Base-by-base conservation (phyloP, 352 stramenopile species). In the Blastocystis sp. region DNA sequence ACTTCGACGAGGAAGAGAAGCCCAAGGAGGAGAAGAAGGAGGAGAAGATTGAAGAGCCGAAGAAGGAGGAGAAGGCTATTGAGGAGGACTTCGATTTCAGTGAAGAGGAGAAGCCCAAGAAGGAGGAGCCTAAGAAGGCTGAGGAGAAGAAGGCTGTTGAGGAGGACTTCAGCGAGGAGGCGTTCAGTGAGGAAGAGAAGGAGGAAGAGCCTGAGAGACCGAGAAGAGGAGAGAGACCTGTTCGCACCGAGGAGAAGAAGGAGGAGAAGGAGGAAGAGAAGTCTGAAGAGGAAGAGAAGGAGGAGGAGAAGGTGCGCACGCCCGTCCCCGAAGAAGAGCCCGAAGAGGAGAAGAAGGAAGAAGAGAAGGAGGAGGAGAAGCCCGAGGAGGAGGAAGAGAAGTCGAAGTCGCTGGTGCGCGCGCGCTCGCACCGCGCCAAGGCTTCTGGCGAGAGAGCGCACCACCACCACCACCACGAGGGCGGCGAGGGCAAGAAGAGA, bases 1-100 rank as follows among this genome's bases (percentile, higher is more conserved):
- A 82, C 55, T 80, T 67, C 33, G 67, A 77, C 24, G 50, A 77
- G 45, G 66, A 89, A 62, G 79, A 89, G 33, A 19, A 74, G 21
- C 21, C 79, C 60, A 77, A 80, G 26, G 33, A 60, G 29, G 79
- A 79, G 4, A 26, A 76, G 33, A 80, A 79, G 26, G 55, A 77
- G 2, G 79, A 89, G 29, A 69, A 69, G n/a, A 39, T 55, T 61
- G 1, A 2, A 21, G 33, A 67, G 16, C 37, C 39, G 31, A 41
- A 81, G 10, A 10, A 79, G 50, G 78, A 88, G 10, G 31, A n/a
- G 39, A 50, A 81, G 71, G 35, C 33, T 67, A 35, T 59, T 24
- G 74, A 82, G 35, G 74, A 82, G 39, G 70, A 80, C 50, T 62
- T 80, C 35, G 61, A 82, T 16, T 70, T 70, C 45, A 41, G 51